phyloP scores from a whole-genome alignment of 2,329 filamentous ascomycete genomes.

The Coccinonectria pachysandricola region DNA sequence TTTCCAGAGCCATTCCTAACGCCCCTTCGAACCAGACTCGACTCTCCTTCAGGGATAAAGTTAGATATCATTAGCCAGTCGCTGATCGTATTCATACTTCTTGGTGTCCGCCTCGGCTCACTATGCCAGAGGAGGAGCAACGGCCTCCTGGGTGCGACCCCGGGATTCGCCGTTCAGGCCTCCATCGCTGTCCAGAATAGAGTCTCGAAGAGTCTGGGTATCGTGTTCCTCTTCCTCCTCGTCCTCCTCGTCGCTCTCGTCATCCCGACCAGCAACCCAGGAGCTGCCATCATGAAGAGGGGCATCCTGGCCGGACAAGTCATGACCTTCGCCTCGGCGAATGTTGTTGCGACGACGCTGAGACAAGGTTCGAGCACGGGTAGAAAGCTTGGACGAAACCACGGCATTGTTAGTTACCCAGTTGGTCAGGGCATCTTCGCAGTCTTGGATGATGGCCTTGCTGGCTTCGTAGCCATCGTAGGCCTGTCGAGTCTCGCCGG shows the following conservation, averaged over 20 bases:
- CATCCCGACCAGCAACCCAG: conserved; percentile 70
- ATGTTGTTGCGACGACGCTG: conserved; percentile 71
- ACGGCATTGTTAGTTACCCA: conserved; percentile 89
- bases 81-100: no score
- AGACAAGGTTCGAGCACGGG: conserved; percentile 76
- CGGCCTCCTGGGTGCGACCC: conserved; percentile 43
- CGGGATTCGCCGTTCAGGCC: conserved; percentile 46
- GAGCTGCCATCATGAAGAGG: conserved; percentile 70
- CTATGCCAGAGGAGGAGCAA: no score
- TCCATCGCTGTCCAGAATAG: conserved; percentile 40
- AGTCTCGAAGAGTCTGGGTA: conserved; percentile 32
- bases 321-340: conserved; percentile 61
- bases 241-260: conserved; percentile 55
- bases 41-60: conserved; percentile 11
- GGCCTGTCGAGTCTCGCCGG: conserved; percentile 87
- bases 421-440: conserved; percentile 92
- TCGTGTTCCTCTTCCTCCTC: conserved; percentile 32
- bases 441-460: conserved; percentile 99
- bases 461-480: conserved; percentile 98
- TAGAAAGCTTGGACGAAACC: conserved; percentile 78
- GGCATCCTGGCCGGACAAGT: conserved; percentile 73
- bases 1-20: conserved; percentile 15
- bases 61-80: conserved; percentile 5
- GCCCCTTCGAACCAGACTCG: conserved; percentile 17
- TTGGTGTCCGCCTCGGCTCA: no score